Percentiles rank a stretch among this genome's conserved stretches.
These are phyloP conservation scores for Fusarium gaditjirri DNA, from an alignment of 2,329 filamentous ascomycete genomes.

Conservation along the genomic window DNA sequence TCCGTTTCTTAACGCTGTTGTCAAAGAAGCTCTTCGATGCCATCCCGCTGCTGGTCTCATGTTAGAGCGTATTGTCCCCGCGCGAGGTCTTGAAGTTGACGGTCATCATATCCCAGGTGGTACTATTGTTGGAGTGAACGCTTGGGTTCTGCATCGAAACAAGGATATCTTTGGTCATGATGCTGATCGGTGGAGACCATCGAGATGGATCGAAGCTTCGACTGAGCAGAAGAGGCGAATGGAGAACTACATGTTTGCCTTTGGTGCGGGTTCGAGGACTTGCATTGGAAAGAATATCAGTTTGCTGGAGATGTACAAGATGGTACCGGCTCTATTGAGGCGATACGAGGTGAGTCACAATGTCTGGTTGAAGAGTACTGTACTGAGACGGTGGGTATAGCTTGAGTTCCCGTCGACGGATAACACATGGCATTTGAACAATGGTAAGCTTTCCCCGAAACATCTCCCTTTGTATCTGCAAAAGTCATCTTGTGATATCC, in stretches of 20 bases:
- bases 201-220: constrained; percentile 65
- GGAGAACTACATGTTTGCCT: constrained; percentile 57
- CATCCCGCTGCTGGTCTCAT: constrained; percentile 78
- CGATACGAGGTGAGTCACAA: background rate
- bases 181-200: constrained; percentile 65
- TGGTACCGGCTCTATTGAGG: constrained; percentile 55
- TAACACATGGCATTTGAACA: background rate
- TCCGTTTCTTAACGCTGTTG: constrained; percentile 77
- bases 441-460: background rate
- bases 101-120: constrained; percentile 71
- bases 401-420: background rate
- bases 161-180: constrained; percentile 74
- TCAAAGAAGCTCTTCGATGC: constrained; percentile 80
- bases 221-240: constrained; percentile 50
- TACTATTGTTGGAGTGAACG: constrained; percentile 77
- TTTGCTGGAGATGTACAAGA: constrained; percentile 70
- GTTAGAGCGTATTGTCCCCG: constrained; percentile 77
- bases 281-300: constrained; percentile 76
- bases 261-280: constrained; percentile 75
- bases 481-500: background rate
- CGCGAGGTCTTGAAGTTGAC: constrained; percentile 68
- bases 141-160: constrained; percentile 78
- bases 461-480: too few relatives aligned
- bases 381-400: background rate
- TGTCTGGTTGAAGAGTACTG: rapidly evolving